phyloP scores from a whole-genome alignment of 805 yeast genomes.

The Barnettozyma siamensis region DNA sequence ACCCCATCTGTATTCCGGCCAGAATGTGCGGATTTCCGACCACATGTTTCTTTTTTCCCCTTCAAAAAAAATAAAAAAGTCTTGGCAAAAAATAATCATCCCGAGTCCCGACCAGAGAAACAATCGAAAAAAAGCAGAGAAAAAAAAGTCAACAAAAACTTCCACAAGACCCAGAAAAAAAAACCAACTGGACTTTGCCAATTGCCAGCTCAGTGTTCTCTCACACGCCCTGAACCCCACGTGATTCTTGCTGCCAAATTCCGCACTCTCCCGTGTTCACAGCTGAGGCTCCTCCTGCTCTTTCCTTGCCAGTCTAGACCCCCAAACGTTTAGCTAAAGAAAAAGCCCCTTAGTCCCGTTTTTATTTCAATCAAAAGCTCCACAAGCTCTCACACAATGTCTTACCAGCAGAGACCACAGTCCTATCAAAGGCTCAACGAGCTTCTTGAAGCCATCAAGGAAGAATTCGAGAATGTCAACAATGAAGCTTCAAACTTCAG shows the following conservation, averaged over 20 bases:
- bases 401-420: conserved; percentile 27
- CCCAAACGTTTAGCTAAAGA: not conserved
- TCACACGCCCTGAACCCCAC: not conserved
- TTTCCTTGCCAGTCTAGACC: not conserved
- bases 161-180: not conserved
- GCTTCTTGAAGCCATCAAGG: conserved; percentile 84
- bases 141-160: not conserved
- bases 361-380: not conserved
- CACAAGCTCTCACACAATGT: conserved; percentile 13
- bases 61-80: too few species aligned
- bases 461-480: conserved; percentile 80
- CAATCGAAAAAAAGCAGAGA: not conserved
- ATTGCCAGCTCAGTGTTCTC: not conserved
- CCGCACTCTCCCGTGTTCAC: too few species aligned
- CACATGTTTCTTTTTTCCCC: not conserved
- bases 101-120: not conserved
- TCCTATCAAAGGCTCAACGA: conserved; percentile 50
- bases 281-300: not conserved
- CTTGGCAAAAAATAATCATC: not conserved
- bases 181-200: not conserved
- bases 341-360: not conserved
- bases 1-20: too few species aligned
- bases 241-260: not conserved
- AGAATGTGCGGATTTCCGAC: too few species aligned
- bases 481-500: conserved; percentile 82